A percentile compares a stretch with the other conserved stretches of the same genome.
These are phyloP conservation scores for Magnusiomyces tetraspermus DNA, from an alignment of 1,139 yeast species.

Conservation along the genomic window DNA sequence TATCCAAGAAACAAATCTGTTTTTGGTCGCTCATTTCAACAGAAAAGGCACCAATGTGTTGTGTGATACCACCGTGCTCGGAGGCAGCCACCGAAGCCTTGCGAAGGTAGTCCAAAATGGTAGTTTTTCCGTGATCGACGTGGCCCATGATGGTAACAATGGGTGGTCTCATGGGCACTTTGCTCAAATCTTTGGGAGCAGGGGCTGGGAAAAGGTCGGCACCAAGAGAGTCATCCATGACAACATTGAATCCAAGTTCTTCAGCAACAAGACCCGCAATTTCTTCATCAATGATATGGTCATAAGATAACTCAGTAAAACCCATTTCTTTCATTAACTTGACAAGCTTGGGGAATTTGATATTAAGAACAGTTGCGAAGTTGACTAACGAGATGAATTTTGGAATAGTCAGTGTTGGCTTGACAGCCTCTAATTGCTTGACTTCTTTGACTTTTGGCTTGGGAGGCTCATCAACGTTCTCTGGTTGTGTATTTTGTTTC, in stretches of 20 bases:
- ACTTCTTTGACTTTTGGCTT: conserved; percentile 9
- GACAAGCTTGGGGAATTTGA: conserved; percentile 53
- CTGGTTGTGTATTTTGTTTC: neutral
- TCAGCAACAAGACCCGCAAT: conserved; percentile 81
- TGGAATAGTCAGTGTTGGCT: conserved; percentile 46
- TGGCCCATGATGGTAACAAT: conserved; percentile 98
- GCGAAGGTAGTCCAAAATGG: conserved; percentile 76
- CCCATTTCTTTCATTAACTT: conserved; percentile 58
- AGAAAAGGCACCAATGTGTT: conserved; percentile 94
- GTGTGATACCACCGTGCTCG: conserved; percentile 96
- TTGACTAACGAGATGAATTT: conserved; percentile 67
- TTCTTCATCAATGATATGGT: conserved; percentile 75
- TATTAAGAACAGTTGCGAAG: conserved; percentile 59
- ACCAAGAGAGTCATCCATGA: conserved; percentile 49
- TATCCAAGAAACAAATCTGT: conserved; percentile 79
- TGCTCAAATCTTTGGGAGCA: conserved; percentile 28
- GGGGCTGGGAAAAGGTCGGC: conserved; percentile 49
- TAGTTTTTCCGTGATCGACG: conserved; percentile 97
- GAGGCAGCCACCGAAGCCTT: conserved; percentile 72
- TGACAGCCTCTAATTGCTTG: conserved; percentile 16
- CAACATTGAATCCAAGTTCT: conserved; percentile 66
- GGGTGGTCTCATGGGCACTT: conserved; percentile 69
- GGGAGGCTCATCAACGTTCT: neutral
- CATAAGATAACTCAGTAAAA: conserved; percentile 63
- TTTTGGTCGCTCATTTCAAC: conserved; percentile 72